Conservation (phyloP, 441 rosid genomes). For the Brassica balearica region DNA sequence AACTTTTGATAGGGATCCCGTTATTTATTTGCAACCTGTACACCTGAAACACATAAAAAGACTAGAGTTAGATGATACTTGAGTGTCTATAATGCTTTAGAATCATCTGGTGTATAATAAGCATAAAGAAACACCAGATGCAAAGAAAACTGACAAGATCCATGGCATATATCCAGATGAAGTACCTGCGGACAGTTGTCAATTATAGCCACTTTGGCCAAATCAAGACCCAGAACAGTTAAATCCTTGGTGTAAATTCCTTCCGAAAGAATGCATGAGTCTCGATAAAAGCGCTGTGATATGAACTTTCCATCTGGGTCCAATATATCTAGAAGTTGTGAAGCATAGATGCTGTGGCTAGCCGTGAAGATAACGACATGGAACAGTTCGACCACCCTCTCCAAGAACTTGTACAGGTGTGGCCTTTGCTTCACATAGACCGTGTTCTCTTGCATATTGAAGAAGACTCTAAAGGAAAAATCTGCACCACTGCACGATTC, state of each 20-base stretch:
- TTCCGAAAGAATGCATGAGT: slow-evolving; percentile 83
- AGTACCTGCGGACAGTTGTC: slow-evolving; percentile 98
- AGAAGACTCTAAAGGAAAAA: slow-evolving; percentile 83
- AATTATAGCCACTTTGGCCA: slow-evolving; percentile 92
- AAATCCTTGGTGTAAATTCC: slow-evolving; percentile 95
- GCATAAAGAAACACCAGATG: slow-evolving; percentile 11
- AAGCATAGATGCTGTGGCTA: slow-evolving; percentile 94
- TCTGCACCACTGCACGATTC: slow-evolving; percentile 82
- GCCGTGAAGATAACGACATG: slow-evolving; percentile 90
- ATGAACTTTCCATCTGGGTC: slow-evolving; percentile 82
- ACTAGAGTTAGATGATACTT: slow-evolving; percentile 23
- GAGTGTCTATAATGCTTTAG: not conserved
- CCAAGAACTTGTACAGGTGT: slow-evolving; percentile 74
- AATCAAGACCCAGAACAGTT: slow-evolving; percentile 92
- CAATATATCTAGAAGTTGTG: slow-evolving; percentile 80
- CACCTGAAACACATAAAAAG: slow-evolving; percentile 68
- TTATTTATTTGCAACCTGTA: slow-evolving; percentile 93
- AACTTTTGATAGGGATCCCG: slow-evolving; percentile 97
- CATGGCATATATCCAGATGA: slow-evolving; percentile 23
- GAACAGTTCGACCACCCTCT: slow-evolving; percentile 93
- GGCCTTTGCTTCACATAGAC: slow-evolving; percentile 92
- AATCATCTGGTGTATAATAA: not conserved
- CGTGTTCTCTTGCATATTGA: slow-evolving; percentile 88
- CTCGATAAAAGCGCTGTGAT: slow-evolving; percentile 80
- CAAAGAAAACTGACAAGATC: not conserved